phyloP scores from a whole-genome alignment of 805 yeast genomes.

The Lipomyces sp. region DNA sequence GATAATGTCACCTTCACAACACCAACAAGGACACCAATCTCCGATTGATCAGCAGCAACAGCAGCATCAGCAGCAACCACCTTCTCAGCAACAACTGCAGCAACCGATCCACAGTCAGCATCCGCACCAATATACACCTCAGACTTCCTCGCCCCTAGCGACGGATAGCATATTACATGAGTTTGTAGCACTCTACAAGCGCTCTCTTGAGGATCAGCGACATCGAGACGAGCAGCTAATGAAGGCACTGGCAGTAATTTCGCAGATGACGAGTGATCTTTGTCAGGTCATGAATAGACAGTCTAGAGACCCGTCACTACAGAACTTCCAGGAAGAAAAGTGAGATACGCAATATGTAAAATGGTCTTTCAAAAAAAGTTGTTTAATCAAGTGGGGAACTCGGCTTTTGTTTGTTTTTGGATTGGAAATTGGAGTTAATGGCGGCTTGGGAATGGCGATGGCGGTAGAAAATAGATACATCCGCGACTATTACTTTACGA shows the following conservation, averaged over 20 bases:
- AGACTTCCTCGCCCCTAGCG: too few relatives aligned
- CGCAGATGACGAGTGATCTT: slow-evolving; percentile 8
- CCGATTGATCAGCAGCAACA: not conserved
- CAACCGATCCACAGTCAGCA: slow-evolving; percentile 1
- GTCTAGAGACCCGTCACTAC: not conserved
- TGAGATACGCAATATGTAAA: not conserved
- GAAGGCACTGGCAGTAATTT: slow-evolving; percentile 4
- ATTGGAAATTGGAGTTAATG: too few relatives aligned
- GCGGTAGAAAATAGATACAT: too few relatives aligned
- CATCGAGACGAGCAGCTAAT: slow-evolving; percentile 17
- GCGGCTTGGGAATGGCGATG: too few relatives aligned
- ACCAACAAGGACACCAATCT: not conserved
- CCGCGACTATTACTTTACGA: too few relatives aligned
- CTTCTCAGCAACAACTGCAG: slow-evolving; percentile 1
- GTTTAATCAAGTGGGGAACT: too few relatives aligned
- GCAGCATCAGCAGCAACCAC: slow-evolving; percentile 1
- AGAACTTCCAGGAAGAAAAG: not conserved
- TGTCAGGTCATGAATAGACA: slow-evolving; percentile 7
- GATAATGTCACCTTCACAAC: not conserved
- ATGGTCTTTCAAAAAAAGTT: too few relatives aligned
- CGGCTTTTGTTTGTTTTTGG: too few relatives aligned
- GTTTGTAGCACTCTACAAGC: slow-evolving; percentile 11
- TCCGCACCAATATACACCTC: not conserved
- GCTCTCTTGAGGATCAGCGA: slow-evolving; percentile 12
- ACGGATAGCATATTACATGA: slow-evolving; percentile 2